Conservation (phyloP, 345 rosid genomes). For the Hevea brasiliensis region DNA sequence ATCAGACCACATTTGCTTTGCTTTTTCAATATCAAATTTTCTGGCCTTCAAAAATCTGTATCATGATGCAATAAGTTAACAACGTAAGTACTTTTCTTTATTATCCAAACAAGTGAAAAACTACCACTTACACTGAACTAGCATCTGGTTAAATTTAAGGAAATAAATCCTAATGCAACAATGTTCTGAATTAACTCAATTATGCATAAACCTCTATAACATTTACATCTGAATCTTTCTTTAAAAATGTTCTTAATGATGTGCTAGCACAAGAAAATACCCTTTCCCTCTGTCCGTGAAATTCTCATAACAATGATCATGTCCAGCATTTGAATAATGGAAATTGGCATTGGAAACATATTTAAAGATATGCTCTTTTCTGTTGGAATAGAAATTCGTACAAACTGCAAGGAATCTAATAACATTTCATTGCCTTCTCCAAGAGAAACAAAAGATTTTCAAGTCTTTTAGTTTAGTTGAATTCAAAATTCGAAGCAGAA, state of each 20-base stretch:
- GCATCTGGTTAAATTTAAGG: too few relatives aligned
- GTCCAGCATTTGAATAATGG: too few relatives aligned
- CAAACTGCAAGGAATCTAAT: too few relatives aligned
- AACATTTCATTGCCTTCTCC: too few relatives aligned
- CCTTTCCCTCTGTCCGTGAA: too few relatives aligned
- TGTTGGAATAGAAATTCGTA: too few relatives aligned
- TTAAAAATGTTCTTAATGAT: background rate
- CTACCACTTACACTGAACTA: too few relatives aligned
- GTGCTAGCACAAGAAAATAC: background rate
- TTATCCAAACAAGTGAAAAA: background rate
- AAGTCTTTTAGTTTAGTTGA: background rate
- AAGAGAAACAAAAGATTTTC: background rate
- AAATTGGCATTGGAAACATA: too few relatives aligned
- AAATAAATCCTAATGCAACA: too few relatives aligned
- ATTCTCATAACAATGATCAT: too few relatives aligned
- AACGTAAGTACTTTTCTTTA: background rate
- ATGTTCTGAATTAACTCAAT: background rate
- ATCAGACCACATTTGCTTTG: constrained; percentile 90
- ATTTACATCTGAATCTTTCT: background rate
- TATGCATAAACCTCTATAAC: background rate
- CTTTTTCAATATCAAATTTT: constrained; percentile 76
- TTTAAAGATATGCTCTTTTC: too few relatives aligned
- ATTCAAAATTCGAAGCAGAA: background rate
- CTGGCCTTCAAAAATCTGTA: constrained; percentile 81
- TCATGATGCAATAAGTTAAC: background rate